A percentile compares a stretch with the other conserved stretches of the same genome.
phyloP scores from a whole-genome alignment of 495 filamentous ascomycete genomes.

The Neurospora sp. region DNA sequence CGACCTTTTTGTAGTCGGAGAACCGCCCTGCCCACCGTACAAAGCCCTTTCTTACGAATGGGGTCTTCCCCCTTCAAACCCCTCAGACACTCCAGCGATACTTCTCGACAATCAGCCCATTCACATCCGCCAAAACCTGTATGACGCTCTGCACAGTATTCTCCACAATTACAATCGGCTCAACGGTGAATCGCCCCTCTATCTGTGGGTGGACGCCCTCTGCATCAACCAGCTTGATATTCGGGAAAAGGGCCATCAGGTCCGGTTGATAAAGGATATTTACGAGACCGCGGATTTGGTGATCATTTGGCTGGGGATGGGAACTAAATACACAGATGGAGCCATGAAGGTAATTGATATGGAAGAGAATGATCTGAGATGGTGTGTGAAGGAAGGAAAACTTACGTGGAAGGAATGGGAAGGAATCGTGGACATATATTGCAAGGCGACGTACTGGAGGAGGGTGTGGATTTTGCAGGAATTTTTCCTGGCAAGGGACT shows the following conservation, averaged over 20 bases:
- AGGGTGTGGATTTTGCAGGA: not conserved
- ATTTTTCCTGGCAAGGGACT: not conserved
- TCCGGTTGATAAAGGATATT: not conserved
- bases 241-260: not conserved
- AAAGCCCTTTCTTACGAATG: not conserved
- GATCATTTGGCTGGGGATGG: not conserved
- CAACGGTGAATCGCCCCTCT: not conserved
- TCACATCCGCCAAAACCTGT: not conserved
- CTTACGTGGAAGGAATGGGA: not conserved
- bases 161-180: not conserved
- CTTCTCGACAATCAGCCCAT: not conserved
- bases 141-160: not conserved
- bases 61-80: not conserved
- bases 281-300: not conserved
- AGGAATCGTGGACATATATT: not conserved
- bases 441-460: not conserved
- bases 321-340: fast-evolving
- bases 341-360: not conserved
- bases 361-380: too few relatives aligned
- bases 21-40: not conserved
- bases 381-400: fast-evolving
- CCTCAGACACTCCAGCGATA: not conserved
- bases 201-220: not conserved
- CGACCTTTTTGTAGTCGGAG: not conserved
- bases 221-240: not conserved